Conservation (phyloP, 176 grass and related monocot species). For the Otatea glauca region DNA sequence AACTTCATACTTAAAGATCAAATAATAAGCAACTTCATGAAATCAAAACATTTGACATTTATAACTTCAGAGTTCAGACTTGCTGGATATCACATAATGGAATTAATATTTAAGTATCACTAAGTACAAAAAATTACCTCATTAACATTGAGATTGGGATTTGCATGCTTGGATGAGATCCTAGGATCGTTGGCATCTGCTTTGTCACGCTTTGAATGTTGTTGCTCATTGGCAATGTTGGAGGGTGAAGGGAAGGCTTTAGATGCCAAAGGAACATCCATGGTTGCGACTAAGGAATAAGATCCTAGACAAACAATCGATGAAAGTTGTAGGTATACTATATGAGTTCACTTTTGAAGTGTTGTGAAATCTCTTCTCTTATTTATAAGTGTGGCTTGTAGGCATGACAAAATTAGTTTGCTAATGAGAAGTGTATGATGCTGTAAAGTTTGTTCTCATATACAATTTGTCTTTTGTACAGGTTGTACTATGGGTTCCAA, state of each 20-base stretch:
- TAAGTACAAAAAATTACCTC: not conserved
- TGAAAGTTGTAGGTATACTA: not conserved
- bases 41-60: not conserved
- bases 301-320: not conserved
- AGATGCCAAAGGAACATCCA: slow-evolving; percentile 54
- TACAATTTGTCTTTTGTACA: not conserved
- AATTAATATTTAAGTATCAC: not conserved
- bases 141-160: not conserved
- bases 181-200: not conserved
- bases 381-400: slow-evolving; percentile 5
- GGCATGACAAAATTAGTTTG: not conserved
- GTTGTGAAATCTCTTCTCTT: not conserved
- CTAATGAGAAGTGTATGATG: not conserved
- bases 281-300: not conserved
- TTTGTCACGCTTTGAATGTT: slow-evolving; percentile 10
- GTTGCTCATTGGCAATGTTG: not conserved
- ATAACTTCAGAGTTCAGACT: not conserved
- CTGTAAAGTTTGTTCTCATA: slow-evolving; percentile 10
- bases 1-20: not conserved
- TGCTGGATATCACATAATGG: not conserved
- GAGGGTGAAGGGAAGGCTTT: slow-evolving; percentile 33
- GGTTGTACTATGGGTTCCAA: not conserved
- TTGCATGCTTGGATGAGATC: not conserved
- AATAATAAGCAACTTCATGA: not conserved
- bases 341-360: not conserved